Base-by-base conservation (phyloP, 2,329 filamentous ascomycete genomes). In the Pseudogymnoascus sp. region DNA sequence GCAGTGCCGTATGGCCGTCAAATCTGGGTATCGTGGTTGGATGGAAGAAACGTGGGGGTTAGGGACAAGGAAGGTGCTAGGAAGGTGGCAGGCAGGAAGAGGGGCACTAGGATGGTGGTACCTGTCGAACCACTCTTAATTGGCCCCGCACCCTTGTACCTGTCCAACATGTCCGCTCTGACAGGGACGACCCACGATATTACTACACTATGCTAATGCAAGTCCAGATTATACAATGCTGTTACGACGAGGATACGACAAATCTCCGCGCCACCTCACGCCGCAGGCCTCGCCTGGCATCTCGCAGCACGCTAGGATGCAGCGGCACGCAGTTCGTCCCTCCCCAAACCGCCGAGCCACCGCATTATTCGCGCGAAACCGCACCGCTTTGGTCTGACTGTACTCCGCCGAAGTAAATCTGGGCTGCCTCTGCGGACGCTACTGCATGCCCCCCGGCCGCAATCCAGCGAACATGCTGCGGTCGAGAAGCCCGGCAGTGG, bases 151-250 rank as follows among this genome's bases (percentile, higher is more conserved):
- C 28, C 49, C 49, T 55, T 55, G 49, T 55, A 30, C 28, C 49
- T 55, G 25, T 55, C 49, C 11, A 12, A 33, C 49, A 5, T 19
- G 28, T 55, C 49, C 28, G 49, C 49, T 5, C n/a, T 55, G 49
- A 33, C 25, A 33, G 25, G 49, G 49, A 55, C 49, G 14, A 55
- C 49, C 49, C n/a, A 55, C 49, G 28, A 55, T 55, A 55, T 55
- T 55, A 55, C 49, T 55, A 55, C 49, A 55, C 9, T 55, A 33
- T 55, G 49, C 49, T 55, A 55, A 55, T 55, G 49, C 49, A 33
- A 55, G 49, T 55, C 49, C 5, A 55, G 49, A 55, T 55, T 55
- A 55, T 55, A 16, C 49, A 19, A 12, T 11, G 49, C 28, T 33
- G n/a, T 4, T 12, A 19, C 8, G 5, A 55, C 28, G 28, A 55